phyloP scores from a whole-genome alignment of 108 stramenopile species.

The Skeletonema tropicum region DNA sequence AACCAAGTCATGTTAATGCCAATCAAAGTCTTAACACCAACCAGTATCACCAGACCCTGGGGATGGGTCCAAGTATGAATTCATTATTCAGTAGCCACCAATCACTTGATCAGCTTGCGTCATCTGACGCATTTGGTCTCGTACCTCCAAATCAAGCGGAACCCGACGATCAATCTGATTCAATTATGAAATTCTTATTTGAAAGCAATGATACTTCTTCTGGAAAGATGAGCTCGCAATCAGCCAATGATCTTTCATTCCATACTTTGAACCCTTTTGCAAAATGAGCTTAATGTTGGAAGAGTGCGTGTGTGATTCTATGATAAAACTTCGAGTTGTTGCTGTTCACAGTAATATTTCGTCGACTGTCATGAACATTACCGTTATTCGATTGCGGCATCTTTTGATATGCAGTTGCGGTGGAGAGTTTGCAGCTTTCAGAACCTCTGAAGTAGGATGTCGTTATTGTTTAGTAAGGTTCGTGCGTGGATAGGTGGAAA shows the following conservation, averaged over 20 bases:
- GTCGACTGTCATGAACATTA: neutral
- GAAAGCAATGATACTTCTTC: conserved; percentile 14
- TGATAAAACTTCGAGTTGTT: neutral
- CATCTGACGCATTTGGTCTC: conserved; percentile 16
- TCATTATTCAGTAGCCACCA: conserved; percentile 15
- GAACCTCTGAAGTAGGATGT: too few relatives aligned
- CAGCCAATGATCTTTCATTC: conserved; percentile 5
- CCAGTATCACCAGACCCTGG: neutral
- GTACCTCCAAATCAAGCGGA: conserved; percentile 7
- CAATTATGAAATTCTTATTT: conserved; percentile 44
- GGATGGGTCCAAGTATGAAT: conserved; percentile 10
- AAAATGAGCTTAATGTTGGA: neutral
- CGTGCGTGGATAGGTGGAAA: too few relatives aligned
- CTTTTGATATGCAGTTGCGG: too few relatives aligned
- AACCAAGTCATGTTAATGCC: neutral
- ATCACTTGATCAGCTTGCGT: conserved; percentile 5
- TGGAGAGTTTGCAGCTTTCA: too few relatives aligned
- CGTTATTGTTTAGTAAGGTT: too few relatives aligned
- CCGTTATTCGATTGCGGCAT: too few relatives aligned
- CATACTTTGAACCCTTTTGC: conserved; percentile 34
- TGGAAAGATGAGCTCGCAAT: conserved; percentile 10
- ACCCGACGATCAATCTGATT: conserved; percentile 26
- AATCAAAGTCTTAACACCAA: neutral
- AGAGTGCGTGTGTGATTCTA: neutral
- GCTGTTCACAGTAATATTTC: neutral